Conservation (phyloP, 441 rosid species). For the Populus tomentosa region DNA sequence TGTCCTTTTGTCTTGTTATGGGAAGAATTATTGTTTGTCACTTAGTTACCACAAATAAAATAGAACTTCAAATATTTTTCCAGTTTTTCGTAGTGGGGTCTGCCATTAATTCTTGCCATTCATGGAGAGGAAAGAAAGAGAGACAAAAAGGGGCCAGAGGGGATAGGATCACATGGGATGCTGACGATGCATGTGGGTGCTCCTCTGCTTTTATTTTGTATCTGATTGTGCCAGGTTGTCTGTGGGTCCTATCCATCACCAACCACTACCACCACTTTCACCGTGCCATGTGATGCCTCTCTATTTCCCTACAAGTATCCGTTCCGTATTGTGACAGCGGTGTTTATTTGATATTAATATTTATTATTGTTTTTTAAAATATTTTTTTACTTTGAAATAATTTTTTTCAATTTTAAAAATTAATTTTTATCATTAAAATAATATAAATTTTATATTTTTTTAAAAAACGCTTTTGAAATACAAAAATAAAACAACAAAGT, state of each 20-base stretch:
- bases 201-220: not conserved
- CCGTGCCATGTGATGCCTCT: constrained; percentile 28
- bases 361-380: too few species aligned
- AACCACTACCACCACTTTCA: too few species aligned
- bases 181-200: constrained; percentile 26
- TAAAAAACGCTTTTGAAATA: fast-evolving
- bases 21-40: not conserved
- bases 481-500: too few species aligned
- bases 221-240: constrained; percentile 29
- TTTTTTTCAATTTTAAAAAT: too few species aligned
- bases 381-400: too few species aligned
- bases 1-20: not conserved
- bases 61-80: not conserved
- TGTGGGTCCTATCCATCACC: constrained; percentile 20
- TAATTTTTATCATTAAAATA: too few species aligned
- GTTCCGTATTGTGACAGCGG: too few species aligned
- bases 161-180: constrained; percentile 38
- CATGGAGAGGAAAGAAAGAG: constrained; percentile 2
- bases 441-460: too few species aligned
- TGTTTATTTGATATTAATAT: too few species aligned
- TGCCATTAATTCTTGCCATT: constrained; percentile 7
- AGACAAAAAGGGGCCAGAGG: not conserved
- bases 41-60: not conserved
- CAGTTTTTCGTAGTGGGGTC: constrained; percentile 5
- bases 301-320: not conserved